phyloP scores from a whole-genome alignment of 257 asterid species.

The Solanum chiquidenum region DNA sequence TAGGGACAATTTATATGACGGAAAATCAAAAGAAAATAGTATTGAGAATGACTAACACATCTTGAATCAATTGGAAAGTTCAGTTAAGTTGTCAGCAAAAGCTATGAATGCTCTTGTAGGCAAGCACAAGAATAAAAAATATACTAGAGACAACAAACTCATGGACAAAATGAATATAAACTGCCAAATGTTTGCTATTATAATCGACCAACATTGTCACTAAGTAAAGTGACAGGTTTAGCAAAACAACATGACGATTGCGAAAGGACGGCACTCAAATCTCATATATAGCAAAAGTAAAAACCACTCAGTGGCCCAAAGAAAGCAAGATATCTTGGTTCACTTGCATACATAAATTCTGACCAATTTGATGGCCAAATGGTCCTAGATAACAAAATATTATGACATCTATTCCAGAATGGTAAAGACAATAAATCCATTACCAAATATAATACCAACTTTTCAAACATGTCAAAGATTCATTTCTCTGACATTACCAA shows the following conservation, averaged over 20 bases:
- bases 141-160: neutral
- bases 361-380: neutral
- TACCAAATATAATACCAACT: neutral
- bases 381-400: neutral
- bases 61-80: neutral
- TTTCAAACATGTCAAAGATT: neutral
- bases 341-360: neutral
- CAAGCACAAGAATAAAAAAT: neutral
- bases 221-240: neutral
- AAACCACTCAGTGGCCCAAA: neutral
- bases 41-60: neutral
- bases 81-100: neutral
- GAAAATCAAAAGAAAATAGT: neutral
- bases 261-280: neutral
- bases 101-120: neutral
- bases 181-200: neutral
- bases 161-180: neutral
- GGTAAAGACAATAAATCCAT: neutral
- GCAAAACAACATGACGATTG: neutral
- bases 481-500: neutral
- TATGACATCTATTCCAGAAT: neutral
- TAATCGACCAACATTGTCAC: neutral
- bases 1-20: neutral
- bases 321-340: neutral
- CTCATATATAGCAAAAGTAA: neutral